A percentile compares a stretch with the other conserved stretches of the same genome.
These are phyloP conservation scores for Prunus mongolica DNA, from an alignment of 306 rosid genomes.

Conservation along the genomic window DNA sequence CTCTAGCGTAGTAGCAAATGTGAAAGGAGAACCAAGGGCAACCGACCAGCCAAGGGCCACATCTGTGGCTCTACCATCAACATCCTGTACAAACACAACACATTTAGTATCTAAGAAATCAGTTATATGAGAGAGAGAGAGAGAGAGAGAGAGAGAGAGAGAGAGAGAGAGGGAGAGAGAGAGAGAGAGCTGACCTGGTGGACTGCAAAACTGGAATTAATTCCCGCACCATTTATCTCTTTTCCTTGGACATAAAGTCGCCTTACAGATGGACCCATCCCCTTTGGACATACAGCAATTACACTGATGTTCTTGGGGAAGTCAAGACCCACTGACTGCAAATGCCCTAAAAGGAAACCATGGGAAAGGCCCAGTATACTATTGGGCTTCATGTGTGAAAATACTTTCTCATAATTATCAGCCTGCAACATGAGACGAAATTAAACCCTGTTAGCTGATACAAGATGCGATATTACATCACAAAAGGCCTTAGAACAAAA, in stretches of 20 bases:
- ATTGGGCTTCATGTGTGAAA: slow-evolving; percentile 87
- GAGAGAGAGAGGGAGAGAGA: neutral
- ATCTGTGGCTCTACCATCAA: slow-evolving; percentile 93
- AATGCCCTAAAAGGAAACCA: slow-evolving; percentile 96
- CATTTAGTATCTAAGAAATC: slow-evolving; percentile 3
- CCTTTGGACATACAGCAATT: slow-evolving; percentile 97
- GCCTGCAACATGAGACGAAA: slow-evolving; percentile 54
- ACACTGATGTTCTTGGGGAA: slow-evolving; percentile 88
- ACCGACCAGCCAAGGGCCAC: slow-evolving; percentile 97
- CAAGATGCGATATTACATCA: neutral
- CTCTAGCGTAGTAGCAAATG: slow-evolving; percentile 92
- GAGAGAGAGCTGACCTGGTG: slow-evolving; percentile 57
- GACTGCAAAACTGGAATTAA: slow-evolving; percentile 90
- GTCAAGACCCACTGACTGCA: slow-evolving; percentile 81
- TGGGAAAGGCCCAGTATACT: slow-evolving; percentile 97
- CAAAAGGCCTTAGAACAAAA: neutral
- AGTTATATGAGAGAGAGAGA: neutral
- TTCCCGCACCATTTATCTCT: slow-evolving; percentile 97
- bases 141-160: no score
- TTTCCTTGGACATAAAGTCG: slow-evolving; percentile 96
- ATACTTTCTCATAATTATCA: slow-evolving; percentile 75
- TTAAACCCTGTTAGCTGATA: neutral
- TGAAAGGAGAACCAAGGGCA: slow-evolving; percentile 98
- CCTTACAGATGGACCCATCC: slow-evolving; percentile 99
- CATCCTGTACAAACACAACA: slow-evolving; percentile 51